Conservation (phyloP, 169 alveolate genomes). For the Plasmodium gaboni region DNA sequence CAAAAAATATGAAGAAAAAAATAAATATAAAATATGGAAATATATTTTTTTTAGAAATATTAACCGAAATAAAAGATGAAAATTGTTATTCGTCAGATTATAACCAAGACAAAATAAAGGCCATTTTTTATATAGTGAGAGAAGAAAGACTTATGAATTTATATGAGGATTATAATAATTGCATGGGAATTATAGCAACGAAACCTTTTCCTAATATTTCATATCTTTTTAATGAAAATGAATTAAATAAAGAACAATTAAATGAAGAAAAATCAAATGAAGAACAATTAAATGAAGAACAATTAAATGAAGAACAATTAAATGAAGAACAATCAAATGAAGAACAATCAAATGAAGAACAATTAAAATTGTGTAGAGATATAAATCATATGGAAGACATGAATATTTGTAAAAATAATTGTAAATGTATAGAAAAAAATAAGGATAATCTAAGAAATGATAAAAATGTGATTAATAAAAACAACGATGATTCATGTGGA, state of each 20-base stretch:
- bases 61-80: slow-evolving; percentile 47
- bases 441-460: neutral
- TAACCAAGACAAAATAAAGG: slow-evolving; percentile 56
- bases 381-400: neutral
- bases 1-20: slow-evolving; percentile 16
- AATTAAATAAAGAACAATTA: neutral
- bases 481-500: neutral
- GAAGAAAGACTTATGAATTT: slow-evolving; percentile 64
- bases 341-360: neutral
- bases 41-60: slow-evolving; percentile 49
- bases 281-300: too few species aligned
- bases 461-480: neutral
- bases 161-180: slow-evolving; percentile 31
- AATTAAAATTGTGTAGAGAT: neutral
- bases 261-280: too few species aligned
- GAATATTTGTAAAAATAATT: neutral
- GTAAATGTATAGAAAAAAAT: neutral
- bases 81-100: slow-evolving; percentile 17
- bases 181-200: slow-evolving; percentile 60
- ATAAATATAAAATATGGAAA: slow-evolving; percentile 65
- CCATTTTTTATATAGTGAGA: slow-evolving; percentile 38
- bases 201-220: slow-evolving; percentile 42
- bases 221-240: neutral
- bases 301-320: too few species aligned
- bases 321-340: too few species aligned